Base-by-base conservation (phyloP, 169 alveolate genomes). In the Cryptosporidium tyzzeri region DNA sequence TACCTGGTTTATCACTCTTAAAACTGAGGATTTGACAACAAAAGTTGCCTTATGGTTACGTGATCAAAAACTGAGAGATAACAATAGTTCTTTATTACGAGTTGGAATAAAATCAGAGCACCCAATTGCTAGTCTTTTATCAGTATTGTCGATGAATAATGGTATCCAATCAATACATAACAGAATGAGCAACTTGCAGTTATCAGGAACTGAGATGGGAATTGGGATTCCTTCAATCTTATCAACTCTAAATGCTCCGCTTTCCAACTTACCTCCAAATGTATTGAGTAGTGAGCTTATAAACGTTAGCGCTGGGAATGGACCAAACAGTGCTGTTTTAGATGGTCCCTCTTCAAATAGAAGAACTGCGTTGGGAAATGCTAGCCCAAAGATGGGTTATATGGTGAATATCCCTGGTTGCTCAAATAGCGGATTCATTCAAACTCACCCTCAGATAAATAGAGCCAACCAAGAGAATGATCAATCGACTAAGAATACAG, bases 71-170 rank as follows among this genome's bases (percentile, higher is more conserved):
- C 48, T 80, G 12, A 26, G 80, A 21, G 68, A 67, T 23, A 16
- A 80, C 26, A 35, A 9, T 21, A 55, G 67, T 16, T 21, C 71
- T 1, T 44, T 14, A 2, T 23, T 80, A 7, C 10, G 41, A 21
- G 89, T 80, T 4, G 89, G 89, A 12, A 44, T 80, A 23, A 80
- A 80, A 73, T 80, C 89, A 4, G 89, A 80, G 31, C 89, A 80
- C 29, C 71, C 71, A 23, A 80, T 80, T 21, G 73, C 69, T 5
- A 62, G 80, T 31, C 70, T 80, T 12, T 41, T 80, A 21, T 80
- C 89, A 9, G 48, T 80, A 31, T 31, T 80, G 0, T 80, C 89
- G 26, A 1, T 55, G 86, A 65, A 29, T 44, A 65, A 23, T 37
- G 14, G n/a, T 21, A 16, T n/a, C 12, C 29, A 23, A 10, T 26